phyloP scores from a whole-genome alignment of 768 basidiomycete species.

The Lentinula boryana region DNA sequence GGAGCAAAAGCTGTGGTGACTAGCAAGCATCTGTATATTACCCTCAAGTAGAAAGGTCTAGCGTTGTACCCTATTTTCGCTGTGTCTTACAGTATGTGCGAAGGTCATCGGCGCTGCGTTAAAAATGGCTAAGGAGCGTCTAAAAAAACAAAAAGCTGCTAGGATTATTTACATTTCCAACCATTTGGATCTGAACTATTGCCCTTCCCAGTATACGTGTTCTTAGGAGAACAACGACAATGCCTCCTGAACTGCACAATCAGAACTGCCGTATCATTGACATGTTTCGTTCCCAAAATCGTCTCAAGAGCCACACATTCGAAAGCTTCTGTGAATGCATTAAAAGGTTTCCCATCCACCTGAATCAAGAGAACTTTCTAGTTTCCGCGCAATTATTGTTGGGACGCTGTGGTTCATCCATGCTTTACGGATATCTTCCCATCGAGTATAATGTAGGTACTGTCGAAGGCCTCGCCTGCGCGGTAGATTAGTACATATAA shows the following conservation, averaged over 20 bases:
- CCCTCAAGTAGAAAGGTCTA: neutral
- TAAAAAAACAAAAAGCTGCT: too few species aligned
- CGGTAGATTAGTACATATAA: neutral
- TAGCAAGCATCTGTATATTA: constrained; percentile 21
- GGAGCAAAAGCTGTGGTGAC: constrained; percentile 61
- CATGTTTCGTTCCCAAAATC: too few species aligned
- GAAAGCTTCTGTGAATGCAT: constrained; percentile 3
- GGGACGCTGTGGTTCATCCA: constrained; percentile 93
- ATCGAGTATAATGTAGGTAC: constrained; percentile 75
- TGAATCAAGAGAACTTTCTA: constrained; percentile 81
- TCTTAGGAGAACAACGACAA: too few species aligned
- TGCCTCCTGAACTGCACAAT: too few species aligned
- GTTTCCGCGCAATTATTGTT: constrained; percentile 79
- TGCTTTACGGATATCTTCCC: constrained; percentile 86
- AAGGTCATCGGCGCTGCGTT: too few species aligned
- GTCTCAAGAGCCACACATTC: too few species aligned
- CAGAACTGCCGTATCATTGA: too few species aligned
- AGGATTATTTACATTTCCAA: too few species aligned
- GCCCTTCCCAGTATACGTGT: too few species aligned
- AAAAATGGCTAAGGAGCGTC: too few species aligned
- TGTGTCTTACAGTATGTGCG: too few species aligned
- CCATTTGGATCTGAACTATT: too few species aligned
- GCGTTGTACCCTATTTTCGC: neutral
- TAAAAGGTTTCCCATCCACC: constrained; percentile 93
- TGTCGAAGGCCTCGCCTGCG: constrained; percentile 82